Base-by-base conservation (phyloP, 805 yeast species). In the Blastobotrys americana region DNA sequence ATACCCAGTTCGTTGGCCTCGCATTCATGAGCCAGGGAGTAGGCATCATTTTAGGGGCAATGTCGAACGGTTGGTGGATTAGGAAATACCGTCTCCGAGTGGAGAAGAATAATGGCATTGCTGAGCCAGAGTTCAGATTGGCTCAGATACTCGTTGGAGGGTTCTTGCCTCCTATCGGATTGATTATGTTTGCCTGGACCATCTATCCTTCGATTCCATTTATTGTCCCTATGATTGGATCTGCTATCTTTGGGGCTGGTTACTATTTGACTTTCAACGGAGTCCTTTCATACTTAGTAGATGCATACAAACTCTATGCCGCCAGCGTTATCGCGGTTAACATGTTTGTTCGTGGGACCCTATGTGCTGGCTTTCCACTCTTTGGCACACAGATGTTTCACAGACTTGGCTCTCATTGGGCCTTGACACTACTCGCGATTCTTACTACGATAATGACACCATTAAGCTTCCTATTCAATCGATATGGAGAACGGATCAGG, bases 271-370 rank as follows among this genome's bases (percentile, higher is more conserved):
- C 65, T 25, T 65, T 69, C 45, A 60, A 68, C 31, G 70, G 71
- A 3, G 63, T 53, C 17, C 33, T 49, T 19, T 25, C 46, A 10
- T 53, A 53, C 36, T 49, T 43, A 4, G 54, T 47, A 2, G 56
- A 49, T 27, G 51, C 68, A 4, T 60, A 69, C 54, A 61, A 64
- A 39, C 63, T 78, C 27, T 73, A 74, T 27, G 82, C 86, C 18
- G 95, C 96, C 0, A 80, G 90, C n/a, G 90, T 94, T 2, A 63
- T 86, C 49, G 95, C 95, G 28, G 96, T 95, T 10, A 88, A 87
- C 65, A 85, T 84, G 60, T 69, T 88, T 57, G 63, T 81, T 46
- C 76, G 96, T 66, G 86, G 85, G 59, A 53, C 81, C 25, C 60
- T 83, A 49, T 86, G 94, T 6, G 78, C 86, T 4, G 84, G 80